Evolutionary conservation across 495 filamentous ascomycete species (phyloP), one percentile per base, ranked within the genome.

Genomic region (Tuber melanosporum): DNA sequence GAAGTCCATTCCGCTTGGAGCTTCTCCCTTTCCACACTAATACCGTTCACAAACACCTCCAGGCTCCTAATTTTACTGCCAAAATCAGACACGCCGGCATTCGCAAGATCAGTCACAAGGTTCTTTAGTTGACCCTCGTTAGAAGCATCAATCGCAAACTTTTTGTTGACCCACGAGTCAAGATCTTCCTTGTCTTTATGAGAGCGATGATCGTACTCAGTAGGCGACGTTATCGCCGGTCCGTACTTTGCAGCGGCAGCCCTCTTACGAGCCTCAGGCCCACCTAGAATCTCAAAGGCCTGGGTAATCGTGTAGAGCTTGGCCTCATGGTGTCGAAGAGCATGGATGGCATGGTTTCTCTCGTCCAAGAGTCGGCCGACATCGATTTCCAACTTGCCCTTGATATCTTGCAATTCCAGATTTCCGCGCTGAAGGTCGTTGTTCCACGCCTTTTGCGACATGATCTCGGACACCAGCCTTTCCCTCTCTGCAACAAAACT

Each of bases 391-490:
- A 76, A 72, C 46, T 77, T 78, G 7, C 49, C 44, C 46, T 79
- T 78, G 7, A 82, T 77, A 6, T 75, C 74, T 73, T 82, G 81
- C 19, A 82, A 73, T 69, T 82, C 80, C 62, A 82, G 77, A 69
- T 82, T 82, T 46, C 81, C 81, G 26, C 80, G 81, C 10, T 81
- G 81, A 72, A 82, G 74, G 5, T 82, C 80, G 36, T 22, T 36
- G 22, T 77, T 76, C 76, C 76, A 82, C 66, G 73, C 43, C 36
- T 76, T 73, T 41, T 79, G 52, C 14, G 75, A 74, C 12, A 79
- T 74, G 70, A 79, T 76, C 14, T 80, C 78, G 20, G 41, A 57
- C 66, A 79, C 77, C 22, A 78, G 41, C 74, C 79, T 80, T 46
- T 71, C 73, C 22, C 70, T 66, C 26, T 80, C 78, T 22, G 73